These are phyloP conservation scores for Myxozyma neglecta DNA, from an alignment of 805 yeast species.

Conservation along the genomic window DNA sequence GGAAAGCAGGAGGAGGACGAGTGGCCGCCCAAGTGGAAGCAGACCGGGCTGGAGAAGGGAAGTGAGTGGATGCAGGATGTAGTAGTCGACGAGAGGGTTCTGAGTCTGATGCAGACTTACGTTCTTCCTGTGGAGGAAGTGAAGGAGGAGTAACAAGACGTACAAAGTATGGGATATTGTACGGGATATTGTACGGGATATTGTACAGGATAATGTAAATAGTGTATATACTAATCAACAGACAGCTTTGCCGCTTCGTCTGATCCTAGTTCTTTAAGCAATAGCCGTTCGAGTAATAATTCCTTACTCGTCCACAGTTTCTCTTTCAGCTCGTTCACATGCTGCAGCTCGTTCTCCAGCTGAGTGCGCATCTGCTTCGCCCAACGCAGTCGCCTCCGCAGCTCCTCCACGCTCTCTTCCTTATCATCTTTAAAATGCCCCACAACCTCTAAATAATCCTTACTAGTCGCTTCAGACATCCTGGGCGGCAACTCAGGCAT, in stretches of 20 bases:
- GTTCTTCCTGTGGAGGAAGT: conserved; percentile 19
- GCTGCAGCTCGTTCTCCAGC: conserved; percentile 34
- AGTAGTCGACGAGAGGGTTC: conserved; percentile 65
- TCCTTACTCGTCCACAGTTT: conserved; percentile 43
- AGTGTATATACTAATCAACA: conserved; percentile 15
- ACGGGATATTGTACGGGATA: background rate
- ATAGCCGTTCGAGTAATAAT: conserved; percentile 37
- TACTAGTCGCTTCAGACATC: conserved; percentile 12
- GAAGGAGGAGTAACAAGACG: background rate
- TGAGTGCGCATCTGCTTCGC: conserved; percentile 34
- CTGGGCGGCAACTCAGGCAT: conserved; percentile 14
- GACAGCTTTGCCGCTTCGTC: conserved; percentile 27
- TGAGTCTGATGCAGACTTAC: conserved; percentile 46
- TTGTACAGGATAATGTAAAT: background rate
- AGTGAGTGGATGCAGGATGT: conserved; percentile 90
- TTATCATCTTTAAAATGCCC: conserved; percentile 25
- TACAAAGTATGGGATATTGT: too few relatives aligned
- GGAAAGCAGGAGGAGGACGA: conserved; percentile 69
- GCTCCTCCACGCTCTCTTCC: conserved; percentile 21
- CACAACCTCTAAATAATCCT: conserved; percentile 9
- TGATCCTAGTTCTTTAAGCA: conserved; percentile 33
- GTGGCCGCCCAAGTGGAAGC: conserved; percentile 86
- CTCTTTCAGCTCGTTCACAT: conserved; percentile 27
- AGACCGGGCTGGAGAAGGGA: conserved; percentile 64
- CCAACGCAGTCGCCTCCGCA: conserved; percentile 41